These are phyloP conservation scores for Sergeia podlipaevii DNA, from an alignment of 208 protist species.

Conservation along the genomic window DNA sequence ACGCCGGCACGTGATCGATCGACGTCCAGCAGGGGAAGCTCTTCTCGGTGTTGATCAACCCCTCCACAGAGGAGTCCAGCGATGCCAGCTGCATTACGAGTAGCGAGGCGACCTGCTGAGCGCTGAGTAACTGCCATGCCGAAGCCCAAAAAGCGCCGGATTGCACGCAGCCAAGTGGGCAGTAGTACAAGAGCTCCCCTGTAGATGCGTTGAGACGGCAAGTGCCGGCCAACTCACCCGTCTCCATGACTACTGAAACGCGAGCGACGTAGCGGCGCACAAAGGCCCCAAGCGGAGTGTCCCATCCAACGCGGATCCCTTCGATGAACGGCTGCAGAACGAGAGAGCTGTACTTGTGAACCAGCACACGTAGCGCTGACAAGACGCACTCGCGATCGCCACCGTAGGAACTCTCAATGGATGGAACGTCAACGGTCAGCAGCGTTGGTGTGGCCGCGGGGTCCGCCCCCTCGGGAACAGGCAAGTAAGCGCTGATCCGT, in stretches of 20 bases:
- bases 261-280: conserved; percentile 53
- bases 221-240: conserved; percentile 28
- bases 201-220: conserved; percentile 39
- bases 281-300: conserved; percentile 55
- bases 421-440: conserved; percentile 13
- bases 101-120: conserved; percentile 68
- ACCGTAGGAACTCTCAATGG: conserved; percentile 5
- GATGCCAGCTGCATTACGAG: conserved; percentile 60
- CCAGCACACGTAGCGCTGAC: conserved; percentile 60
- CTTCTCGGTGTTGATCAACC: conserved; percentile 32
- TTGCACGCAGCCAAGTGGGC: conserved; percentile 61
- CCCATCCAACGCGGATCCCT: conserved; percentile 72
- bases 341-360: conserved; percentile 43
- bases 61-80: conserved; percentile 24
- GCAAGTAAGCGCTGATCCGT: conserved; percentile 43
- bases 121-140: conserved; percentile 59
- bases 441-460: conserved; percentile 7
- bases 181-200: conserved; percentile 57
- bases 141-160: conserved; percentile 3
- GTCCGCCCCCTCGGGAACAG: conserved; percentile 36
- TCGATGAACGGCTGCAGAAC: conserved; percentile 75
- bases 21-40: conserved; percentile 56
- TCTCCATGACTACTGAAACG: conserved; percentile 48
- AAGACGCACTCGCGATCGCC: conserved; percentile 47
- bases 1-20: conserved; percentile 16